Evolutionary conservation across 2,329 filamentous ascomycete genomes (phyloP), one percentile per base, ranked within the genome.

Genomic region (Hypoxylon sp.): DNA sequence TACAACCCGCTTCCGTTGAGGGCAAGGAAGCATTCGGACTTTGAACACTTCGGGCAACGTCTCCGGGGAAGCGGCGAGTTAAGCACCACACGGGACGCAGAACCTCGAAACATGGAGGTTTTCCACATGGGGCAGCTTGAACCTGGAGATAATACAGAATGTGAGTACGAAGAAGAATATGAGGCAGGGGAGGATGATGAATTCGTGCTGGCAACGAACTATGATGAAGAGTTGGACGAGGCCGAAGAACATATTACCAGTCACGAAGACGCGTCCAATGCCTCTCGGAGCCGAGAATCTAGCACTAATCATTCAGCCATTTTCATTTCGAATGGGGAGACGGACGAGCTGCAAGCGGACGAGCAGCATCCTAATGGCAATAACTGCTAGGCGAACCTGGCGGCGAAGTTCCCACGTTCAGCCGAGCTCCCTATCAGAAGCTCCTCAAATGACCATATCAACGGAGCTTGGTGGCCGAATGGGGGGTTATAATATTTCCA

Each of bases 11-110:
- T 13, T 1, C 11, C 51, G 10, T 8, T 20, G 33, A 69, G 64
- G 11, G 68, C 66, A 50, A 74, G 75, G 49, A 65, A 56, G 13
- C 27, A 51, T 25, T 73, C 68, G 0, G 65, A 74, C 33, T 77
- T 77, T 37, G 72, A 73, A 46, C 75, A 72, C 7, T 75, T 77
- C 27, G 72, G 74, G 7, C 63, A 50, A 48, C 57, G 35, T 4
- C 42, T 63, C n/a, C 44, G 56, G 25, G 55, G 53, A 10, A 40
- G 5, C 2, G 44, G 17, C 46, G 33, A 17, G 13, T 7, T 14
- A 42, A 49, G 27, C 8, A 37, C 20, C 35, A 50, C 48, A 3
- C 30, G 1, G 13, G 25, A 60, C 5, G 22, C 17, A n/a, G 53
- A 48, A 10, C 3, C 42, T 14, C 35, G 31, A 22, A 17, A 25